Evolutionary conservation across 1,139 yeast genomes (phyloP).

Genomic region (Candida pseudoviswanathii): DNA sequence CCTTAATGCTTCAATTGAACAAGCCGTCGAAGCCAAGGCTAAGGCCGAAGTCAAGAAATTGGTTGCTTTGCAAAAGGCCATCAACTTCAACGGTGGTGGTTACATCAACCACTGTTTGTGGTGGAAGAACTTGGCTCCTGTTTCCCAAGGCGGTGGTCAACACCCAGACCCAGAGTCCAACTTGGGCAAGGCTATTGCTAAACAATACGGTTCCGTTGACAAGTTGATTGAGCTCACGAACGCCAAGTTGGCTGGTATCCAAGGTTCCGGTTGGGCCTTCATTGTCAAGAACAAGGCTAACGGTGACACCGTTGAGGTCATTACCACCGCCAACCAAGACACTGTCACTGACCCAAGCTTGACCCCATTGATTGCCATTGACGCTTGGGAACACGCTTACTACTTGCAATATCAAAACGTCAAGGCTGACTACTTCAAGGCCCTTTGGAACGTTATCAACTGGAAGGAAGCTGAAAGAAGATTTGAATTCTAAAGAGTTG

Average conservation of each 20-base stretch:
- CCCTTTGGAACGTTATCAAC: constrained; percentile 95
- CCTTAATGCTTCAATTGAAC: constrained; percentile 80
- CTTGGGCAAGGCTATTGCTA: constrained; percentile 62
- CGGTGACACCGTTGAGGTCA: constrained; percentile 75
- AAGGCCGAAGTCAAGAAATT: constrained; percentile 67
- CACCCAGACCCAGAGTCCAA: constrained; percentile 62
- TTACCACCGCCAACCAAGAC: constrained; percentile 89
- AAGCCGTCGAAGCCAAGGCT: constrained; percentile 69
- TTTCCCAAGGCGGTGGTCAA: constrained; percentile 81
- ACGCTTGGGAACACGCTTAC: constrained; percentile 99
- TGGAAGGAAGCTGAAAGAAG: constrained; percentile 92
- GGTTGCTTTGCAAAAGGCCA: constrained; percentile 72
- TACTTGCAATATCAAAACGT: constrained; percentile 94
- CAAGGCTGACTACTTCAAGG: constrained; percentile 93
- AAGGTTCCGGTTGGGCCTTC: constrained; percentile 99
- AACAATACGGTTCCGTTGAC: constrained; percentile 79
- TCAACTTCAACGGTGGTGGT: constrained; percentile 97
- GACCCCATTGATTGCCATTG: constrained; percentile 87
- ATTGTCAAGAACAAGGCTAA: constrained; percentile 84
- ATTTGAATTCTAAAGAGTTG: constrained; percentile 22
- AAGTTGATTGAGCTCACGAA: constrained; percentile 69
- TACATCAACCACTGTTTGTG: constrained; percentile 83
- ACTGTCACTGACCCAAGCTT: constrained; percentile 68
- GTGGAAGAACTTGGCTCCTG: constrained; percentile 92
- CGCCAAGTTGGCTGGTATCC: constrained; percentile 84